phyloP scores from a whole-genome alignment of 176 grass and related monocot genomes.

The Eleusine indica region DNA sequence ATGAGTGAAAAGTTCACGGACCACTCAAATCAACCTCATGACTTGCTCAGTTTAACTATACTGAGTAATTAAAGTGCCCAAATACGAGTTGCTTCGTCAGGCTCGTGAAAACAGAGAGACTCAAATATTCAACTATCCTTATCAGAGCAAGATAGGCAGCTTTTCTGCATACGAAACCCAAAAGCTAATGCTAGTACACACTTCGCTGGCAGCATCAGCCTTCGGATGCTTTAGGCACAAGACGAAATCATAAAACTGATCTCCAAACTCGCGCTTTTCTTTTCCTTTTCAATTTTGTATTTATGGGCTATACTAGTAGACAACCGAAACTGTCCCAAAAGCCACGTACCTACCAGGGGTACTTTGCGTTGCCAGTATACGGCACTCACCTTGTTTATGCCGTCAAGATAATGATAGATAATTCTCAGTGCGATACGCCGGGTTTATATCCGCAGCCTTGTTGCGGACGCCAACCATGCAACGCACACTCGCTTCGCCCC shows the following conservation, averaged over 20 bases:
- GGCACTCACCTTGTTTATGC: slow-evolving; percentile 38
- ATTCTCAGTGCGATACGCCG: background rate
- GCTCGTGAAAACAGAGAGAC: too few species aligned
- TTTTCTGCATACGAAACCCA: background rate
- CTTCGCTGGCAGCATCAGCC: background rate
- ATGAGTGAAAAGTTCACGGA: background rate
- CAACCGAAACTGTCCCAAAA: slow-evolving; percentile 25
- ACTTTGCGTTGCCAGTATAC: slow-evolving; percentile 51
- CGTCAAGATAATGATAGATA: slow-evolving; percentile 23
- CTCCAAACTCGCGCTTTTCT: background rate
- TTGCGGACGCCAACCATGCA: slow-evolving; percentile 19
- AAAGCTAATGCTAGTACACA: background rate
- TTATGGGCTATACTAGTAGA: slow-evolving; percentile 29
- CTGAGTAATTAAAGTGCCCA: background rate
- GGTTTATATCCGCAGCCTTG: slow-evolving; percentile 39
- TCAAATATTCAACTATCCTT: background rate
- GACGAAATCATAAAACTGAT: slow-evolving; percentile 1
- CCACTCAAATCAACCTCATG: background rate
- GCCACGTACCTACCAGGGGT: slow-evolving; percentile 28
- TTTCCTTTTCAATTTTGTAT: background rate
- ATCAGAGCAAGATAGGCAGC: background rate
- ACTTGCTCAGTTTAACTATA: background rate
- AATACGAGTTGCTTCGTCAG: background rate
- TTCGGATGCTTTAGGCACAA: slow-evolving; percentile 20
- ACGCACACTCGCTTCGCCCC: background rate